These are phyloP conservation scores for Tolypocladium tundrense DNA, from an alignment of 2,329 filamentous ascomycete genomes.

Conservation along the genomic window DNA sequence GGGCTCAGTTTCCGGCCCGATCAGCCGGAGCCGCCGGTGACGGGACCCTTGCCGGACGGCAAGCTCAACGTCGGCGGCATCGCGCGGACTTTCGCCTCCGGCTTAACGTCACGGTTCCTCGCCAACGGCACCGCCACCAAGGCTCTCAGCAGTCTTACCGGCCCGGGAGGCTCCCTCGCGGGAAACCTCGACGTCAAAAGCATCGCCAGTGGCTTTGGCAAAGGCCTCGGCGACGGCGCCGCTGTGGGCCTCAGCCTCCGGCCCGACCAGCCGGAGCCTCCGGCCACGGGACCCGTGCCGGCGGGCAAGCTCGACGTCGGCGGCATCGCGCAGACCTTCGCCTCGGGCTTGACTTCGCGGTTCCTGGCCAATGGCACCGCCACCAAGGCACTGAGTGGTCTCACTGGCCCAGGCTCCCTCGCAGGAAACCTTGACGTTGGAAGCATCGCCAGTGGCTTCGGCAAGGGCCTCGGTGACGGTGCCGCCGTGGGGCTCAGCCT, in stretches of 20 bases:
- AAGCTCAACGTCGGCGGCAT: neutral
- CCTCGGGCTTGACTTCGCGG: conserved; percentile 17
- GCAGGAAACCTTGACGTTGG: neutral
- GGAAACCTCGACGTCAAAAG: neutral
- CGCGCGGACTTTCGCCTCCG: neutral
- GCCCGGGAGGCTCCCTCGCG: neutral
- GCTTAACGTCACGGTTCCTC: neutral
- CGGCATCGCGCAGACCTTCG: conserved; percentile 14
- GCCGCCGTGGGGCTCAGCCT: neutral
- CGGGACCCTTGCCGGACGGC: neutral
- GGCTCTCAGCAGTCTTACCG: neutral
- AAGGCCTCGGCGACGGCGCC: conserved; percentile 11
- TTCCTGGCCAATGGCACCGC: conserved; percentile 21
- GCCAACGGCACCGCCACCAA: neutral
- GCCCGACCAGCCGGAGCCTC: conserved; percentile 10
- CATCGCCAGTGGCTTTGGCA: neutral
- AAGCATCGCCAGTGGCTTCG: neutral
- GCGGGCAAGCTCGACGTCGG: conserved; percentile 3
- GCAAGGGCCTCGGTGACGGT: neutral
- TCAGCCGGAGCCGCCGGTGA: neutral
- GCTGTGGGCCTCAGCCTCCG: conserved; percentile 17
- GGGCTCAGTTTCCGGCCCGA: neutral
- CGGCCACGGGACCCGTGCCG: neutral
- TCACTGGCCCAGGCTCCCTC: neutral
- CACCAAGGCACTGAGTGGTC: conserved; percentile 10